Evolutionary conservation across 495 filamentous ascomycete species (phyloP).

Genomic region (Platismatia glauca): DNA sequence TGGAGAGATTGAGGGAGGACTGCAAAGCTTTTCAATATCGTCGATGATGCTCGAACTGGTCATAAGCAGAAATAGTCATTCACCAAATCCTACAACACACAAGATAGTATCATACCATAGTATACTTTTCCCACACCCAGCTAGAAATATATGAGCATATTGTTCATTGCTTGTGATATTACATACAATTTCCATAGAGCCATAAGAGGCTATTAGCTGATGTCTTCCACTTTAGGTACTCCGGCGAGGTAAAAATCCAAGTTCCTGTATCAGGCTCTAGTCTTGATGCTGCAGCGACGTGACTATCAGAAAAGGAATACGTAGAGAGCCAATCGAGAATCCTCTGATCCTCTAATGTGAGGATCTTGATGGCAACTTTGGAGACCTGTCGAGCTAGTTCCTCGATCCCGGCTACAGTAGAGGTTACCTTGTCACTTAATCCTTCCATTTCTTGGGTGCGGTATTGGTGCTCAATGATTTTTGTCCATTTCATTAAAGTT

Average conservation of each 20-base stretch:
- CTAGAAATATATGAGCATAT: background rate
- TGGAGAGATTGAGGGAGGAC: background rate
- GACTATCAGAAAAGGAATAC: background rate
- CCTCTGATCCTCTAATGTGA: background rate
- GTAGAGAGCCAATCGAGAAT: constrained; percentile 13
- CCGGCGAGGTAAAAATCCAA: constrained; percentile 3
- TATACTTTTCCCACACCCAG: background rate
- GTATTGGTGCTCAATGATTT: background rate
- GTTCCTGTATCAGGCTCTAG: background rate
- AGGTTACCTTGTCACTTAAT: background rate
- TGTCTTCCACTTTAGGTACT: constrained; percentile 2
- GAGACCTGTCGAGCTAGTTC: background rate
- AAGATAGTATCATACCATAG: background rate
- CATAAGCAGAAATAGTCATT: background rate
- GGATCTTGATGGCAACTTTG: background rate
- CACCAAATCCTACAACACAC: background rate
- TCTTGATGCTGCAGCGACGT: background rate
- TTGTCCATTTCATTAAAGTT: background rate
- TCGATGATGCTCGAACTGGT: constrained; percentile 8
- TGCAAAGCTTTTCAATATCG: background rate
- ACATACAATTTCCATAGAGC: constrained; percentile 19
- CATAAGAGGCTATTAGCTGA: constrained; percentile 11
- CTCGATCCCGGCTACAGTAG: background rate
- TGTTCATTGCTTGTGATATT: background rate
- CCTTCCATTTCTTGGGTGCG: background rate